phyloP scores from a whole-genome alignment of 2,329 filamentous ascomycete genomes.

The Alternaria sp. region DNA sequence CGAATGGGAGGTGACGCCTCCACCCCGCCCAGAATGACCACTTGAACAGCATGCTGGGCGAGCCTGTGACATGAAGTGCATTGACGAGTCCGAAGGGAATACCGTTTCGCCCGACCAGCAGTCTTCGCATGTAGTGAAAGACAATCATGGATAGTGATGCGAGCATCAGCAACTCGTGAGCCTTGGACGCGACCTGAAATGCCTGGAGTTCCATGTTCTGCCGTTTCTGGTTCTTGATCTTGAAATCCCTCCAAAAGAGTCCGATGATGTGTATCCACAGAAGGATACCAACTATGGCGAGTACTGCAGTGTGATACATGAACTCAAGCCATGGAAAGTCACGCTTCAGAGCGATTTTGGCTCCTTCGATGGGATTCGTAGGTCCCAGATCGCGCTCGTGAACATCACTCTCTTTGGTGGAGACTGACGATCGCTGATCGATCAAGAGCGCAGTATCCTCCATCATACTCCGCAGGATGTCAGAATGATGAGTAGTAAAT shows the following conservation, averaged over 20 bases:
- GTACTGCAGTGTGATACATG: not conserved
- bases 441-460: too few species aligned
- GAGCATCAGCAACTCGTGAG: not conserved
- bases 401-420: too few species aligned
- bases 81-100: not conserved
- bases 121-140: not conserved
- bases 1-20: not conserved
- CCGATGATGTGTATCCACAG: not conserved
- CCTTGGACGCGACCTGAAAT: not conserved
- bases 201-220: not conserved
- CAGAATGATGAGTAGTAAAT: too few species aligned
- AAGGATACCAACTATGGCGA: not conserved
- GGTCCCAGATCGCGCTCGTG: too few species aligned
- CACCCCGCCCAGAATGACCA: not conserved
- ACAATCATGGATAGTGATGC: not conserved
- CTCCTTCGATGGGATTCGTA: not conserved
- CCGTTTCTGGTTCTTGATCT: not conserved
- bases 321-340: not conserved
- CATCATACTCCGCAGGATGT: too few species aligned
- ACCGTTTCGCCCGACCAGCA: not conserved
- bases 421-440: too few species aligned
- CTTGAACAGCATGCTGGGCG: not conserved
- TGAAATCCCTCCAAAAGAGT: not conserved
- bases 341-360: not conserved
- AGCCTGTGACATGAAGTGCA: not conserved